Percentiles rank a stretch among this genome's conserved stretches.
Conservation (phyloP, 345 rosid species). For the Corymbia maculata region DNA sequence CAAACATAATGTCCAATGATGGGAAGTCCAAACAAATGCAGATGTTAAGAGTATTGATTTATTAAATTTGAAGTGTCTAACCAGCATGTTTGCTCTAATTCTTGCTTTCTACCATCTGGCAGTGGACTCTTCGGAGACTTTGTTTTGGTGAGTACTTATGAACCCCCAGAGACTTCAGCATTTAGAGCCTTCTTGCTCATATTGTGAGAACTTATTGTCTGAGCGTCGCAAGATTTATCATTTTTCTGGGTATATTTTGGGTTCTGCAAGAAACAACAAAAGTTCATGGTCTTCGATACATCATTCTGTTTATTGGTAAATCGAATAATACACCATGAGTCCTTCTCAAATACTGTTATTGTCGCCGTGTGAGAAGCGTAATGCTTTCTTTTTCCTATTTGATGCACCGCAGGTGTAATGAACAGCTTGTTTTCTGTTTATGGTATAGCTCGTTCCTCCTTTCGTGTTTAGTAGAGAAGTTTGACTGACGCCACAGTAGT, state of each 20-base stretch:
- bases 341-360: neutral
- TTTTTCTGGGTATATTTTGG: conserved; percentile 77
- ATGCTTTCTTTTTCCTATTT: neutral
- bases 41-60: neutral
- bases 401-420: conserved; percentile 71
- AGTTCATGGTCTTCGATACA: conserved; percentile 75
- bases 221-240: conserved; percentile 57
- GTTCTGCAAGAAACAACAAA: conserved; percentile 74
- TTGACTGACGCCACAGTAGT: neutral
- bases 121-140: conserved; percentile 97
- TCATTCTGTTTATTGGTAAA: conserved; percentile 87
- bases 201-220: neutral
- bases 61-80: neutral
- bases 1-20: neutral
- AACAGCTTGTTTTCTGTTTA: conserved; percentile 92
- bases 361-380: neutral
- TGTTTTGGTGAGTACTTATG: conserved; percentile 52
- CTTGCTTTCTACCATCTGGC: conserved; percentile 6
- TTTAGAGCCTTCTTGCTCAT: neutral
- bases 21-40: neutral
- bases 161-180: neutral
- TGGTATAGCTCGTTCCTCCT: conserved; percentile 26
- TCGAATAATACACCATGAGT: neutral
- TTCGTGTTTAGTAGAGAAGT: neutral
- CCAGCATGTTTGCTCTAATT: neutral